Conservation (phyloP, 768 basidiomycete species). For the Favolaschia claudopus region DNA sequence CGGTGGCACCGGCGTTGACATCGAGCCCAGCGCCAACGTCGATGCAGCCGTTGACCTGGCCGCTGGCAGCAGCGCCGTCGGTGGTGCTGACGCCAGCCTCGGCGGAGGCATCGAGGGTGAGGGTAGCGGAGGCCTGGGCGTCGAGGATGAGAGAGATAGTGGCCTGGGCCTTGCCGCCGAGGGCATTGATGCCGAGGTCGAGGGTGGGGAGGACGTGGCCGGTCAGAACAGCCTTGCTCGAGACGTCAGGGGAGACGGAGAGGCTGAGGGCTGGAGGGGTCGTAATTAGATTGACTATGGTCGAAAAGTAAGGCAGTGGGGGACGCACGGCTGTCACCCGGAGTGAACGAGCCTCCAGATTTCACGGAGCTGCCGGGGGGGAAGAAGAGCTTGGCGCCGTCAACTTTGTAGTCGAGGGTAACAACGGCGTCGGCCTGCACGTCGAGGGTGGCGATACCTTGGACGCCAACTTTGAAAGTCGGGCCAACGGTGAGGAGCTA, state of each 20-base stretch:
- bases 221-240: constrained; percentile 35
- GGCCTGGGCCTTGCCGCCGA: constrained; percentile 24
- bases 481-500: constrained; percentile 52
- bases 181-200: constrained; percentile 39
- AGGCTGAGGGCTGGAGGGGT: constrained; percentile 36
- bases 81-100: constrained; percentile 12
- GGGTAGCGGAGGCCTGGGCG: constrained; percentile 34
- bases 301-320: not conserved
- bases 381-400: constrained; percentile 45
- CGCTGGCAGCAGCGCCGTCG: constrained; percentile 9
- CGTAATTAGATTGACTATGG: not conserved
- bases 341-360: constrained; percentile 35
- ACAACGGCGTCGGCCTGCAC: constrained; percentile 41
- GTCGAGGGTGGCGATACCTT: constrained; percentile 38
- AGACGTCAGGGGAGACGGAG: constrained; percentile 39
- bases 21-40: constrained; percentile 42
- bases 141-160: constrained; percentile 36
- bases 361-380: constrained; percentile 36
- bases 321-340: constrained; percentile 39
- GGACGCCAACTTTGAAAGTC: constrained; percentile 43
- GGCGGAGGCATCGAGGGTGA: constrained; percentile 27
- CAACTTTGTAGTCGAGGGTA: constrained; percentile 40
- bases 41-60: constrained; percentile 41
- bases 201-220: constrained; percentile 48
- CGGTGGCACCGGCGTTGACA: constrained; percentile 50